These are phyloP conservation scores for Brettanomyces sp. DNA, from an alignment of 805 yeast genomes.

Conservation along the genomic window DNA sequence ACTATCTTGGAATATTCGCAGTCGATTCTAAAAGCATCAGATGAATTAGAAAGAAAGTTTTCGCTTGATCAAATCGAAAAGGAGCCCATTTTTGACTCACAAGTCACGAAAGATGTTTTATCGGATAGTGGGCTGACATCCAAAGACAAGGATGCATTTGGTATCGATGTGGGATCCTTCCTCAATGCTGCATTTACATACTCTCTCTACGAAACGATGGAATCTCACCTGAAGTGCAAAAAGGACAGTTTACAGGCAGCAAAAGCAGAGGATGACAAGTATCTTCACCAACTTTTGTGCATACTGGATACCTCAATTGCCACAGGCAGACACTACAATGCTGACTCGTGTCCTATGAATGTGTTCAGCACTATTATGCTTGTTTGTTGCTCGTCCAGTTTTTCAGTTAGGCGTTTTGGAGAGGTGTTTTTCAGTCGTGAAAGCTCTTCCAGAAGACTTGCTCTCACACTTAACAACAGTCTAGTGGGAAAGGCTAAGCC, in stretches of 20 bases:
- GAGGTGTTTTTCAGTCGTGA: constrained; percentile 10
- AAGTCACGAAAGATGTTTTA: too few species aligned
- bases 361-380: constrained; percentile 16
- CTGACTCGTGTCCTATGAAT: constrained; percentile 19
- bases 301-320: constrained; percentile 17
- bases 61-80: too few species aligned
- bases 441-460: constrained; percentile 9
- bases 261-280: neutral
- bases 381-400: constrained; percentile 12
- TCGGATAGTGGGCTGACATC: too few species aligned
- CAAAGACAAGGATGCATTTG: neutral
- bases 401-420: constrained; percentile 14
- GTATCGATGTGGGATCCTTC: neutral
- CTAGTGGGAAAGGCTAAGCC: constrained; percentile 24
- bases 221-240: neutral
- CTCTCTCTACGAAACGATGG: neutral
- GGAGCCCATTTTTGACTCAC: too few species aligned
- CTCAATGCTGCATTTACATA: neutral
- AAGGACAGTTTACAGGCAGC: neutral
- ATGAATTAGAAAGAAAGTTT: too few species aligned
- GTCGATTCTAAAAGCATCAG: too few species aligned
- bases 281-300: constrained; percentile 6
- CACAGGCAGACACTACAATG: constrained; percentile 6
- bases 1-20: too few species aligned
- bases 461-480: constrained; percentile 16